Conservation (phyloP, 306 rosid genomes). For the Vigna unguiculata region DNA sequence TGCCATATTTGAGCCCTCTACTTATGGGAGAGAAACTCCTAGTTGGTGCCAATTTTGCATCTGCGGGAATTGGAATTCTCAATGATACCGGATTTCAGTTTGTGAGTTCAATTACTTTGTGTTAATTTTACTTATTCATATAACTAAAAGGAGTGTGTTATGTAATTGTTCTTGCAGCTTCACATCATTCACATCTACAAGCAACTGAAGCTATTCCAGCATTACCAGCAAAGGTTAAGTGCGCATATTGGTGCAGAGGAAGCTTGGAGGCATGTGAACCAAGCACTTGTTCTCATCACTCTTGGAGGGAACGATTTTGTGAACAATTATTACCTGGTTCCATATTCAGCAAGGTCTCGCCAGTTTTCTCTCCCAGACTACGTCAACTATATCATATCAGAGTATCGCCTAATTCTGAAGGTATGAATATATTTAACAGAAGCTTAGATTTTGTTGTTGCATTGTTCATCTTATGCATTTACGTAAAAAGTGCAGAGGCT, state of each 20-base stretch:
- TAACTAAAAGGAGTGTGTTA: not conserved
- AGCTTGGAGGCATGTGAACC: constrained; percentile 54
- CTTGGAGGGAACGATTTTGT: constrained; percentile 95
- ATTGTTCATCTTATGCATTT: not conserved
- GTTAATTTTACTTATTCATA: not conserved
- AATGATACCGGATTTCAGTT: constrained; percentile 85
- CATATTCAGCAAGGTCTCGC: constrained; percentile 89
- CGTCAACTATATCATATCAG: constrained; percentile 69
- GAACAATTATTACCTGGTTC: constrained; percentile 83
- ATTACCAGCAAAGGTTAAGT: constrained; percentile 68
- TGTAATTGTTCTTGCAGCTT: constrained; percentile 53
- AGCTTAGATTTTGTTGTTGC: not conserved
- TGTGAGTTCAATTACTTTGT: constrained; percentile 49
- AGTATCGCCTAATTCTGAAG: constrained; percentile 65
- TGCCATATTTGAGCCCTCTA: constrained; percentile 80
- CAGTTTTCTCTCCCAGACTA: constrained; percentile 85
- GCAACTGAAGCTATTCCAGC: constrained; percentile 67
- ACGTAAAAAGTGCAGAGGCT: constrained; percentile 54
- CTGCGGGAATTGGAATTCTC: constrained; percentile 90
- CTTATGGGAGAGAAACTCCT: constrained; percentile 64
- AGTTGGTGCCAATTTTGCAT: constrained; percentile 87
- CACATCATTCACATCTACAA: constrained; percentile 66
- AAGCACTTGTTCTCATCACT: constrained; percentile 66
- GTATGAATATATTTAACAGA: constrained; percentile 42
- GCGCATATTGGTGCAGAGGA: constrained; percentile 59